These are phyloP conservation scores for Hymenoscyphus salicellus DNA, from an alignment of 2,329 filamentous ascomycete species.

Conservation along the genomic window DNA sequence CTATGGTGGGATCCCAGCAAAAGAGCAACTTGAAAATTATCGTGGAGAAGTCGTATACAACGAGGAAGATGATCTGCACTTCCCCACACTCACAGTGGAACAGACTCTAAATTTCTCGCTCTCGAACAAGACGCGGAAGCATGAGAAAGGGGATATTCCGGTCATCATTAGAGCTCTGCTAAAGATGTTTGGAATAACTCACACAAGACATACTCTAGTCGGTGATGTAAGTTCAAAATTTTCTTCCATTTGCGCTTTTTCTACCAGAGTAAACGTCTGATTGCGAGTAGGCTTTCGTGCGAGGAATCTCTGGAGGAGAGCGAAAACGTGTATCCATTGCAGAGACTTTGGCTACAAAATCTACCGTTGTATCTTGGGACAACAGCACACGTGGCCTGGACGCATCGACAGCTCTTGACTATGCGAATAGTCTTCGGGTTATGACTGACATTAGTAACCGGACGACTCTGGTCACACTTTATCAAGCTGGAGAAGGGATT, in stretches of 20 bases:
- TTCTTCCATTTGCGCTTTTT: neutral
- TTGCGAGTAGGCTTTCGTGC: constrained; percentile 44
- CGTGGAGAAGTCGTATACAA: constrained; percentile 74
- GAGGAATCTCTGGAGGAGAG: constrained; percentile 77
- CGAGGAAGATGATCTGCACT: constrained; percentile 72
- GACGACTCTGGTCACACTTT: constrained; percentile 65
- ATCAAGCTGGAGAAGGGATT: constrained; percentile 67
- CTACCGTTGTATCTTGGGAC: constrained; percentile 73
- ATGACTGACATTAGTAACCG: constrained; percentile 75
- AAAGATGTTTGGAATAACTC: constrained; percentile 75
- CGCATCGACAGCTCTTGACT: constrained; percentile 74
- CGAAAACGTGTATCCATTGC: constrained; percentile 77
- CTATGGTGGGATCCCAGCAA: constrained; percentile 68
- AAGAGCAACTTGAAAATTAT: constrained; percentile 65
- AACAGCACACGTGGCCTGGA: constrained; percentile 79
- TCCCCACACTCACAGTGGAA: constrained; percentile 71
- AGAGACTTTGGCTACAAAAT: constrained; percentile 71
- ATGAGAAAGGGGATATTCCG: constrained; percentile 60
- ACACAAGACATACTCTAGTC: constrained; percentile 71
- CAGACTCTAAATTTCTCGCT: constrained; percentile 74
- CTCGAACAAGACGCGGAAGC: constrained; percentile 70
- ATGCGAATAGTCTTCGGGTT: constrained; percentile 64
- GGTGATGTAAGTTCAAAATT: constrained; percentile 50
- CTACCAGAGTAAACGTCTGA: constrained; percentile 42
- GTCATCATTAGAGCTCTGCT: constrained; percentile 68